Conservation (phyloP, 495 filamentous ascomycete species). For the Aspergillus avenaceus region DNA sequence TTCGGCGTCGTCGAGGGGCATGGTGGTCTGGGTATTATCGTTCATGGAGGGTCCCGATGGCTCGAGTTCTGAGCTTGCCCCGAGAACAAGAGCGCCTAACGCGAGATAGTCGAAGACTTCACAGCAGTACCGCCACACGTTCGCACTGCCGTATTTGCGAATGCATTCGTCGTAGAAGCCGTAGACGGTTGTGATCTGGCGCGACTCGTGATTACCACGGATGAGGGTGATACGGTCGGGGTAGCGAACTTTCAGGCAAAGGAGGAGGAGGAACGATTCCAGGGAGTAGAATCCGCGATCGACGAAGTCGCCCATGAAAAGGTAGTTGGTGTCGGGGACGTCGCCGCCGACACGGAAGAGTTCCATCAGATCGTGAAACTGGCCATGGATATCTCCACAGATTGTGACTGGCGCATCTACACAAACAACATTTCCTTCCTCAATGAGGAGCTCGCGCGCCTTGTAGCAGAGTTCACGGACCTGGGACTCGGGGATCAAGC, state of each 20-base stretch:
- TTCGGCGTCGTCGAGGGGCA: constrained; percentile 57
- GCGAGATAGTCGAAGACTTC: constrained; percentile 98
- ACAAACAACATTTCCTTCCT: constrained; percentile 96
- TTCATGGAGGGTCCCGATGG: constrained; percentile 40
- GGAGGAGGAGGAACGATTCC: constrained; percentile 89
- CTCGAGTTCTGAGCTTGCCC: constrained; percentile 71
- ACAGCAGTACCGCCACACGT: constrained; percentile 98
- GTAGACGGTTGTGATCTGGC: constrained; percentile 97
- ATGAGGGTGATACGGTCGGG: constrained; percentile 97
- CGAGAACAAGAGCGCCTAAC: constrained; percentile 88
- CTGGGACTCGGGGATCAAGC: constrained; percentile 90
- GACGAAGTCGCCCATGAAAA: constrained; percentile 99
- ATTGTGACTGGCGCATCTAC: constrained; percentile 97
- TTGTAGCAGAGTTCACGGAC: constrained; percentile 98
- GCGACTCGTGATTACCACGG: constrained; percentile 93
- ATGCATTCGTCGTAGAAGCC: constrained; percentile 99
- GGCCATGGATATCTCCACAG: constrained; percentile 97
- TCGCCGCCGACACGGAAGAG: constrained; percentile 94
- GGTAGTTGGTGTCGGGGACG: constrained; percentile 95
- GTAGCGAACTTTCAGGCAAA: constrained; percentile 96
- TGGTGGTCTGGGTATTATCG: constrained; percentile 41
- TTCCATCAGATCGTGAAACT: constrained; percentile 99
- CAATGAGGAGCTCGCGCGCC: constrained; percentile 91
- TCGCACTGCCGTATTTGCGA: constrained; percentile 94
- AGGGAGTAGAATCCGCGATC: constrained; percentile 98